phyloP scores from a whole-genome alignment of 2,329 filamentous ascomycete species.

The Colletotrichum sansevieriae region DNA sequence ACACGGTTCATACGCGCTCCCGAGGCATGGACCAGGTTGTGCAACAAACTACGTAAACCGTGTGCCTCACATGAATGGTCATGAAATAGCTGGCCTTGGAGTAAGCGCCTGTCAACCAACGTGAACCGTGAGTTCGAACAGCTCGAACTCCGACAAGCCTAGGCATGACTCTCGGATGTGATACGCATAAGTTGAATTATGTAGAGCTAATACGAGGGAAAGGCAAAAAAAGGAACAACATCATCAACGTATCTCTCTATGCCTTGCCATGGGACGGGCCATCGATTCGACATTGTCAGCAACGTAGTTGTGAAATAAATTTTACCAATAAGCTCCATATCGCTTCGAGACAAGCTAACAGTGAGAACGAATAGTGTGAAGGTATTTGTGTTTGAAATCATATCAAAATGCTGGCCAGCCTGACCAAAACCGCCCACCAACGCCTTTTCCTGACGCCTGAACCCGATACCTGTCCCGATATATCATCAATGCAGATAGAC shows the following conservation, averaged over 20 bases:
- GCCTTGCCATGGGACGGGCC: too few species aligned
- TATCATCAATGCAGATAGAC: neutral
- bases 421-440: neutral
- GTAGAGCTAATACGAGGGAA: neutral
- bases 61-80: conserved; percentile 1
- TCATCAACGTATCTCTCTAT: too few species aligned
- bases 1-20: neutral
- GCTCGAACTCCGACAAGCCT: neutral
- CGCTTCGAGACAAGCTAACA: too few species aligned
- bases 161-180: neutral
- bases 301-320: too few species aligned
- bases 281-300: too few species aligned
- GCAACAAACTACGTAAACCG: too few species aligned
- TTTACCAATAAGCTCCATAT: too few species aligned
- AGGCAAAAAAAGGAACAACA: neutral
- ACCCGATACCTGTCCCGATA: neutral
- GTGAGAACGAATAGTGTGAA: neutral
- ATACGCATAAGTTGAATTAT: neutral
- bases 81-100: neutral
- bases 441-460: conserved; percentile 1
- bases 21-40: too few species aligned
- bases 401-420: conserved; percentile 1
- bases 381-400: neutral
- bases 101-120: neutral
- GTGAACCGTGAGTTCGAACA: conserved; percentile 1